Percentiles rank a stretch among this genome's conserved stretches.
Evolutionary conservation across 768 basidiomycete genomes (phyloP).

Genomic region (Suillus decipiens): DNA sequence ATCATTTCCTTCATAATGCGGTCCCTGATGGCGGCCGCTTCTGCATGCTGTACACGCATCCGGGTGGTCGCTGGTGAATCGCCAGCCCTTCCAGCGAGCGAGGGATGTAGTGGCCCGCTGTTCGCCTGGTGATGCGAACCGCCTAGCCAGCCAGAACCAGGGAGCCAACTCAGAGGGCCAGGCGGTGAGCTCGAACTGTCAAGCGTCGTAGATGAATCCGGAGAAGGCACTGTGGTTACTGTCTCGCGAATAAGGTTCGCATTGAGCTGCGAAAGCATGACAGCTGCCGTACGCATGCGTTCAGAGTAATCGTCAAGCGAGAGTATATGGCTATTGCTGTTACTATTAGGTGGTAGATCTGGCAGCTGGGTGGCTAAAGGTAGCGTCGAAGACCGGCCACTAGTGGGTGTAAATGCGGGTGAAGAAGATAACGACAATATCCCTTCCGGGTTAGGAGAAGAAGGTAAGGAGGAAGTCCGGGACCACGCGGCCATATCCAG

Average conservation of each 20-base stretch:
- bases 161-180: constrained; percentile 50
- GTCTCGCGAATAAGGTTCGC: constrained; percentile 69
- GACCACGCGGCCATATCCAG: constrained; percentile 89
- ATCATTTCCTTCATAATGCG: constrained; percentile 99
- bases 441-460: constrained; percentile 47
- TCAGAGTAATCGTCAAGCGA: constrained; percentile 98
- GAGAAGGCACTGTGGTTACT: constrained; percentile 27
- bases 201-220: constrained; percentile 12
- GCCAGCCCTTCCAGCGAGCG: constrained; percentile 29
- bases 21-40: constrained; percentile 89
- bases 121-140: constrained; percentile 20
- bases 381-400: constrained; percentile 11
- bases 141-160: constrained; percentile 56
- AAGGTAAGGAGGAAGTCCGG: constrained; percentile 46
- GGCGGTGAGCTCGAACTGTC: constrained; percentile 18
- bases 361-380: constrained; percentile 6
- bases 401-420: constrained; percentile 6
- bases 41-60: constrained; percentile 75
- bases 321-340: constrained; percentile 33
- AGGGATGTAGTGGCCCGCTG: constrained; percentile 33
- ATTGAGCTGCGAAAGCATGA: constrained; percentile 97
- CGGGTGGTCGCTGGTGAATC: constrained; percentile 43
- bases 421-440: constrained; percentile 26
- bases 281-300: constrained; percentile 96
- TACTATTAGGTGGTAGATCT: constrained; percentile 13